These are phyloP conservation scores for Ganoderma multipileum DNA, from an alignment of 1,284 basidiomycete species.

Conservation along the genomic window DNA sequence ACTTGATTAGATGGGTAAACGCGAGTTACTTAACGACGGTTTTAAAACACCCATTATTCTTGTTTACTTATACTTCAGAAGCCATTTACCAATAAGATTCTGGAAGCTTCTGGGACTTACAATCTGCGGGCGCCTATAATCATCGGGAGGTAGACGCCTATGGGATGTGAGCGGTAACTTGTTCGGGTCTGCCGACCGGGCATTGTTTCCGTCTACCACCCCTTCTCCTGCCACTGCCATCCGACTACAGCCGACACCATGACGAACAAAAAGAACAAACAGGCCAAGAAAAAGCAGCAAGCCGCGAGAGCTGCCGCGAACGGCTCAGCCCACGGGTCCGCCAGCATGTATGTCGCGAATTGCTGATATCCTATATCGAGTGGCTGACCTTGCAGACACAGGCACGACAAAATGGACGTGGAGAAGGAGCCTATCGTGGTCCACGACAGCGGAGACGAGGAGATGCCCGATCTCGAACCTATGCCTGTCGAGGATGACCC, in stretches of 20 bases:
- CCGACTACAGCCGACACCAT: conserved; percentile 17
- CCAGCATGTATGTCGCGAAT: conserved; percentile 19
- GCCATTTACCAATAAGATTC: neutral
- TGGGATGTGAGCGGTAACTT: neutral
- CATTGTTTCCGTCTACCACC: neutral
- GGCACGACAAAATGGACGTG: conserved; percentile 32
- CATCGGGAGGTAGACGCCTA: conserved; percentile 4
- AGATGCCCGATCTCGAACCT: conserved; percentile 9
- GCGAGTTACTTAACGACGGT: no score
- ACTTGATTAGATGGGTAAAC: no score
- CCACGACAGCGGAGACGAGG: conserved; percentile 5
- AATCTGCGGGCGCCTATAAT: neutral
- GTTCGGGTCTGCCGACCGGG: neutral
- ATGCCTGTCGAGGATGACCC: conserved; percentile 44
- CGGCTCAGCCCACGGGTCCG: conserved; percentile 25
- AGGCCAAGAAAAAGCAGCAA: conserved; percentile 39
- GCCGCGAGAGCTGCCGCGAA: conserved; percentile 27
- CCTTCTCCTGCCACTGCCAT: conserved; percentile 10
- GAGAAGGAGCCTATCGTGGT: conserved; percentile 28
- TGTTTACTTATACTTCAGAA: neutral
- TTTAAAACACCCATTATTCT: no score
- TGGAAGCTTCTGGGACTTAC: neutral
- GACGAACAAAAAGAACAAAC: conserved; percentile 41
- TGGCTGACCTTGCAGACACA: conserved; percentile 14
- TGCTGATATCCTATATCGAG: conserved; percentile 16